These are phyloP conservation scores for Ceratocystis eucalypticola DNA, from an alignment of 2,329 filamentous ascomycete species.

Conservation along the genomic window DNA sequence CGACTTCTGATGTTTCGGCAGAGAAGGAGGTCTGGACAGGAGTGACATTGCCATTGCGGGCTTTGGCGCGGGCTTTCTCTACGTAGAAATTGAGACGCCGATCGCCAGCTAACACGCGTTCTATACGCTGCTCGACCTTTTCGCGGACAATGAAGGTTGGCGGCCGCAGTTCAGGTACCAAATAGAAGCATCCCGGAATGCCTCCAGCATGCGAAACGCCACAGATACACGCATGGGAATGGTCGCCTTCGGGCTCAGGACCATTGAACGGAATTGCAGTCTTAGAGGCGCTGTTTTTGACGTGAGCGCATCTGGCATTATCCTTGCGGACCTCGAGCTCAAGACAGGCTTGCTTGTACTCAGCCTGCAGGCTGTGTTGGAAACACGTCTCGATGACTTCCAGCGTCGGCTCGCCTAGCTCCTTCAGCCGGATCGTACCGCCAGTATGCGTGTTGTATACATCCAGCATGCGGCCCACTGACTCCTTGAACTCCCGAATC, in stretches of 20 bases:
- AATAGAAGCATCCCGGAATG: slow-evolving; percentile 15
- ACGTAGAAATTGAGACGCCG: slow-evolving; percentile 1
- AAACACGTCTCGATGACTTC: slow-evolving; percentile 13
- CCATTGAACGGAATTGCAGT: neutral
- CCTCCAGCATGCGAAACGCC: slow-evolving; percentile 14
- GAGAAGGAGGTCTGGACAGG: neutral
- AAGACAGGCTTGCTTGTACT: slow-evolving; percentile 14
- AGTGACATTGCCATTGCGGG: neutral
- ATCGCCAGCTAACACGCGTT: neutral
- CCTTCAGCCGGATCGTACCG: slow-evolving; percentile 9
- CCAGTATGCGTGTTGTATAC: slow-evolving; percentile 17
- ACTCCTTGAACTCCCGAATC: slow-evolving; percentile 39
- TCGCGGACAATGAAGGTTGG: slow-evolving; percentile 6
- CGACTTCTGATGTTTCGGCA: neutral
- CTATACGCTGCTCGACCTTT: slow-evolving; percentile 2
- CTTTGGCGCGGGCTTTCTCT: slow-evolving; percentile 11
- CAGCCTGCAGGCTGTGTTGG: slow-evolving; percentile 8
- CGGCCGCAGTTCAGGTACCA: slow-evolving; percentile 14
- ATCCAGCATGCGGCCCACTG: slow-evolving; percentile 30
- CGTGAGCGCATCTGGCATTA: no score
- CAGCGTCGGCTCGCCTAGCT: slow-evolving; percentile 10
- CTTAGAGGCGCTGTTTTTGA: neutral
- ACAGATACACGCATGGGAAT: slow-evolving; percentile 13
- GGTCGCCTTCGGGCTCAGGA: slow-evolving; percentile 8
- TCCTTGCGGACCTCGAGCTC: slow-evolving; percentile 3